Base-by-base conservation (phyloP, 495 filamentous ascomycete genomes). In the Pyronema domesticum region DNA sequence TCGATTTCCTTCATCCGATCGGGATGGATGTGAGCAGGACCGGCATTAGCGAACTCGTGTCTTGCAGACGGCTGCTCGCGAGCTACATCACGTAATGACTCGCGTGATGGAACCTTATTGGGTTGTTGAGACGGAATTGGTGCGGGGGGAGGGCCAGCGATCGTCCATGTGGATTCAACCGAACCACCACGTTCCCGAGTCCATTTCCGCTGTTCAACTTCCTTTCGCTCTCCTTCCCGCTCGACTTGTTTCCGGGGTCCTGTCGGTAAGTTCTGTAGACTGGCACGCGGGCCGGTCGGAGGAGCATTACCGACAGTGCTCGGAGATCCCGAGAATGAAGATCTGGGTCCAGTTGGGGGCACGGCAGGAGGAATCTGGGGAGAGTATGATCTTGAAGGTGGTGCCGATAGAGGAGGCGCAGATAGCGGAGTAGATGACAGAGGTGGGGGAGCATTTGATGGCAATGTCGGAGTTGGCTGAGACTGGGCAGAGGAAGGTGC, bases 1-100 rank as follows among this genome's bases (percentile, higher is more conserved):
- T 64, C 61, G 30, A 64, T 63, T 45, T 60, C 61, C 57, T 57
- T 53, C 10, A 63, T 63, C 18, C 61, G 53, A 18, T 63, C 61
- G 10, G 61, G 61, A 46, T 64, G 61, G 8, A 64, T 47, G 23
- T 59, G 37, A 14, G 45, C 45, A 13, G 39, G 39, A 13, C 37
- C 50, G 11, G 46, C 56, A 51, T 39, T 47, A 49, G 58, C 61
- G 14, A 56, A 56, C 23, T 50, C 47, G 17, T 50, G 34, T 34
- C 47, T 50, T 3, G 47, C 23, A 30, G 23, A 5, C 17, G 30
- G 47, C 23, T 14, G 14, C 7, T 43, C 37, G 8, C 50, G 11
- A 14, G 50, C n/a, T 23, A 10, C 52, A 8, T 54, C 52, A 6
- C 52, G 39, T 40, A 54, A 46, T n/a, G 52, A 54, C 19, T 54